Evolutionary conservation across 768 basidiomycete genomes (phyloP).

Genomic region (Termitomyces eurrhizus): DNA sequence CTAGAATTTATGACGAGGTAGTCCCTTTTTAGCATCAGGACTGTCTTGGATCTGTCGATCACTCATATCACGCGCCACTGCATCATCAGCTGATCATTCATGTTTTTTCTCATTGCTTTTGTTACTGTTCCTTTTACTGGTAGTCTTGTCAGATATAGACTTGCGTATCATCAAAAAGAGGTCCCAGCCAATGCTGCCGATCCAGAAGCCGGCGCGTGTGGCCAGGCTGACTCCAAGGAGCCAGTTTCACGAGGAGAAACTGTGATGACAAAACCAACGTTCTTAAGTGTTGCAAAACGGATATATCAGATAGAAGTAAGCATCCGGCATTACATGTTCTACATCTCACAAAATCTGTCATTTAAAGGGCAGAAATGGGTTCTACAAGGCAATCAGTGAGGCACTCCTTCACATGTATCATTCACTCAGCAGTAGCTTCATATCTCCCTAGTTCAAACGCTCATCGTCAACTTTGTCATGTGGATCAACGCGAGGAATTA

Average conservation of each 20-base stretch:
- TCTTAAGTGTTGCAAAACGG: conserved; percentile 8
- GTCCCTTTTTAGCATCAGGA: background rate
- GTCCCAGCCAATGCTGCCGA: background rate
- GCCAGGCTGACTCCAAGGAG: background rate
- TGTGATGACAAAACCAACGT: conserved; percentile 5
- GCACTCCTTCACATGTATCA: background rate
- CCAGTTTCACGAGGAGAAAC: background rate
- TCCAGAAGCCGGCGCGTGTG: background rate
- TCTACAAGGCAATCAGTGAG: conserved; percentile 17
- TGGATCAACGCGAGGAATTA: background rate
- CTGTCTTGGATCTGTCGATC: conserved; percentile 9
- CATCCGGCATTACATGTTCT: background rate
- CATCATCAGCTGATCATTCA: background rate
- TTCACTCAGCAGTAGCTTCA: background rate
- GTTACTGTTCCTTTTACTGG: conserved; percentile 18
- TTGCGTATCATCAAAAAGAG: conserved; percentile 15
- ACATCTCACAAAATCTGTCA: background rate
- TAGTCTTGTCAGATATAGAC: conserved; percentile 19
- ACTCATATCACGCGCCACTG: background rate
- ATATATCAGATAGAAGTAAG: conserved; percentile 15
- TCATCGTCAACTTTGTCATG: conserved; percentile 4
- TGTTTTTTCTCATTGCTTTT: conserved; percentile 4
- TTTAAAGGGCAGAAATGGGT: conserved; percentile 13
- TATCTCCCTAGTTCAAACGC: conserved; percentile 11
- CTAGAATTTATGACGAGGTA: conserved; percentile 7